Base-by-base conservation (phyloP, 2,329 filamentous ascomycete species). In the Aspergillus puulaauensis region DNA sequence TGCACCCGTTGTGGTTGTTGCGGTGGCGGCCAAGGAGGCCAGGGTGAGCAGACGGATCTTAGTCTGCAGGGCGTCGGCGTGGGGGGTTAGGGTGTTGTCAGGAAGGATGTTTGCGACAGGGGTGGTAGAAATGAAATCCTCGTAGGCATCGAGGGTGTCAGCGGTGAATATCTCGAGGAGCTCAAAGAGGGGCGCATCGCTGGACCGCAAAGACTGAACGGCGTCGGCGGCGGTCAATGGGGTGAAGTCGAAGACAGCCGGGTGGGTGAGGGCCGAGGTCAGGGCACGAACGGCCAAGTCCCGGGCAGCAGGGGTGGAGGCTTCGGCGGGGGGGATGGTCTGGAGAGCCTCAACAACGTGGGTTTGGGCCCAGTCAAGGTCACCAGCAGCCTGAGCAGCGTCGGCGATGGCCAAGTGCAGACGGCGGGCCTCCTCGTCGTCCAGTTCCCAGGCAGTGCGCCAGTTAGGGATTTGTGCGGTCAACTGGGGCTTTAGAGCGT, bases 11-110 rank as follows among this genome's bases (percentile, higher is more conserved):
- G 93, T 57, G 19, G 56, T 58, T 17, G 56, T 58, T 21, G 89
- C 89, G 65, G 89, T 87, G 39, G 93, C 91, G 19, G 93, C 92
- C 64, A 98, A 83, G 65, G 90, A 93, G 65, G 93, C 89, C 65
- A 99, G 90, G 14, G 95, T 98, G 58, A 99, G 85, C 46, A 99
- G 86, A 67, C 95, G 91, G 84, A 98, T 97, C 83, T 99, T 99
- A 76, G 90, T 91, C 82, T 92, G 87, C 65, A 98, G 85, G 61
- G 86, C 86, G 53, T 96, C 88, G 49, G 88, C 83, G 64, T 86
- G 84, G 70, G 89, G 83, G 75, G 93, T 88, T 60, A 98, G 79
- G 80, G 91, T 96, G 62, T 88, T 90, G 64, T 90, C 85, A 78
- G 96, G 91, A 40, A 58, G 51, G 79, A 96, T 91, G 69, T 72